Percentiles rank a stretch among this genome's conserved stretches.
phyloP scores from a whole-genome alignment of 352 stramenopile species.

The Pythium oligandrum region DNA sequence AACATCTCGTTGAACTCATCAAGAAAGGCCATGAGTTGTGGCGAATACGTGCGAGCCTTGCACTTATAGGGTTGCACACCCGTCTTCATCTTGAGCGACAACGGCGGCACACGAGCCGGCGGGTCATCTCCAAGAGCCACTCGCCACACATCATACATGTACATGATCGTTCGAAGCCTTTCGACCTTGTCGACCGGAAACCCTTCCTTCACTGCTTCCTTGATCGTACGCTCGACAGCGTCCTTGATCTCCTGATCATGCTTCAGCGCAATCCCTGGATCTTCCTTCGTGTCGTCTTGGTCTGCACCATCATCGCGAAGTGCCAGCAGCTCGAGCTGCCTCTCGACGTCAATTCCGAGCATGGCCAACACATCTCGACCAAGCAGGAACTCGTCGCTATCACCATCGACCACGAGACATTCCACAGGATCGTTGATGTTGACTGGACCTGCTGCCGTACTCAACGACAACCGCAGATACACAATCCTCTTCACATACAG shows the following conservation, averaged over 20 bases:
- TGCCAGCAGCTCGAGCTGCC: constrained; percentile 8
- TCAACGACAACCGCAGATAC: neutral
- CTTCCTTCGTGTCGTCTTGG: constrained; percentile 2
- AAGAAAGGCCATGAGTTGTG: constrained; percentile 4
- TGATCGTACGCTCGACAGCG: constrained; percentile 2
- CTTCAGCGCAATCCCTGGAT: neutral
- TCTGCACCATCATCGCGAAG: constrained; percentile 2
- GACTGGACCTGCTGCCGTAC: constrained; percentile 1
- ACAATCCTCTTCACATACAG: neutral
- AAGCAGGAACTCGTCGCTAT: constrained; percentile 1
- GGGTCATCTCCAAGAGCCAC: constrained; percentile 4
- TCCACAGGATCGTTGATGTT: neutral
- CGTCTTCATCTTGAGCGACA: constrained; percentile 2
- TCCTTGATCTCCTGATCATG: neutral
- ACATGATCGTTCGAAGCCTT: constrained; percentile 2
- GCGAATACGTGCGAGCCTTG: constrained; percentile 3
- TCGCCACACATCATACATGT: constrained; percentile 7
- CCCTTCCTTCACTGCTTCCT: neutral
- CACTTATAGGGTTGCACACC: constrained; percentile 1
- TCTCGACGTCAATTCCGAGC: constrained; percentile 9
- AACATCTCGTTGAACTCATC: constrained; percentile 6
- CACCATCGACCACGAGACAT: constrained; percentile 3
- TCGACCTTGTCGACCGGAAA: constrained; percentile 4
- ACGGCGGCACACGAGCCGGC: constrained; percentile 1
- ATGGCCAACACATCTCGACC: neutral